Percentiles rank a stretch among this genome's conserved stretches.
These are phyloP conservation scores for Fusarium incarnatum DNA, from an alignment of 2,329 filamentous ascomycete species.

Conservation along the genomic window DNA sequence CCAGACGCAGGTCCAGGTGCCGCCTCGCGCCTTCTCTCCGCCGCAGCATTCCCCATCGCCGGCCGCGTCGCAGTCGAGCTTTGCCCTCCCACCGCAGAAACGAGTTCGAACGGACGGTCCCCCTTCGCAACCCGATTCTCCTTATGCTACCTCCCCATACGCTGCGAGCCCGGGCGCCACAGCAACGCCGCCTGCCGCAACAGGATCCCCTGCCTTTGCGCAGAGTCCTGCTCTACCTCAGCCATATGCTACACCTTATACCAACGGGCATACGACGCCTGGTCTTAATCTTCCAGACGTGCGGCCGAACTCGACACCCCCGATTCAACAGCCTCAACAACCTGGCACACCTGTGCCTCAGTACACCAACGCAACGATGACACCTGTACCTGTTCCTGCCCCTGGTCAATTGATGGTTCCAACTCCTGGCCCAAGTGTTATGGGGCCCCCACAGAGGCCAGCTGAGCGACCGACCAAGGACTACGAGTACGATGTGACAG, in stretches of 20 bases:
- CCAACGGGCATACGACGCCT: slow-evolving; percentile 54
- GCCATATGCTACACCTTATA: slow-evolving; percentile 54
- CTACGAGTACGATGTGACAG: slow-evolving; percentile 79
- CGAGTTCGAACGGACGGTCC: slow-evolving; percentile 70
- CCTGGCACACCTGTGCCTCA: slow-evolving; percentile 40
- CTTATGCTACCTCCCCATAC: slow-evolving; percentile 66
- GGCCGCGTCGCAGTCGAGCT: slow-evolving; percentile 65
- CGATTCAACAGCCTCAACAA: slow-evolving; percentile 49
- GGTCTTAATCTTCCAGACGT: slow-evolving; percentile 52
- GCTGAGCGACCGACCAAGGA: slow-evolving; percentile 72
- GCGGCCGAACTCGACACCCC: slow-evolving; percentile 50
- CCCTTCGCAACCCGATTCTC: slow-evolving; percentile 73
- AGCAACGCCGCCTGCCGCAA: slow-evolving; percentile 55
- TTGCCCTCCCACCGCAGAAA: slow-evolving; percentile 75
- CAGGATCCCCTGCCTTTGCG: slow-evolving; percentile 53
- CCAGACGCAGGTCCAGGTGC: slow-evolving; percentile 55
- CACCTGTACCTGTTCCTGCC: slow-evolving; percentile 44
- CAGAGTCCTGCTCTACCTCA: slow-evolving; percentile 50
- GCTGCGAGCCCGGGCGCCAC: slow-evolving; percentile 59
- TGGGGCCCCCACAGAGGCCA: slow-evolving; percentile 71
- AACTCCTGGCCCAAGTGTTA: slow-evolving; percentile 51
- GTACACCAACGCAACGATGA: slow-evolving; percentile 43
- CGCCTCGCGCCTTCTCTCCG: slow-evolving; percentile 70
- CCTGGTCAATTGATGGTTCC: slow-evolving; percentile 42
- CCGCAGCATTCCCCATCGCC: slow-evolving; percentile 72